Evolutionary conservation across 768 basidiomycete species (phyloP), one percentile per base, ranked within the genome.

Genomic region (Amanita fuliginea): DNA sequence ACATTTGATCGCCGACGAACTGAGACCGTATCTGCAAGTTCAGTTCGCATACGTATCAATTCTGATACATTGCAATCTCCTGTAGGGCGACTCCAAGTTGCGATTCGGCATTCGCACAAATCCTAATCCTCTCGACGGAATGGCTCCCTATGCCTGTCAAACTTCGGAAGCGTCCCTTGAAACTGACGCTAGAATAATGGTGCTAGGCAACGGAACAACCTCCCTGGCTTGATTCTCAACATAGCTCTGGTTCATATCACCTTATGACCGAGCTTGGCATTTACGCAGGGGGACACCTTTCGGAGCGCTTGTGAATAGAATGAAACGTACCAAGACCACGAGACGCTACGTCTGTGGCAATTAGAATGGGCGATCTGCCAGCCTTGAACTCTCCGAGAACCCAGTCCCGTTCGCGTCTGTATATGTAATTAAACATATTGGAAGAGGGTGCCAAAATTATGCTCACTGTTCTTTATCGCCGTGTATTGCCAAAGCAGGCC

Each of bases 401-500:
- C 96, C 96, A 99, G 63, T 99, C 96, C 71, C 96, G 94, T 72
- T 99, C 96, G 51, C 89, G 88, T 60, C 88, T 92, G 52, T 2
- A 10, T 42, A 9, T 30, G 26, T 4, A 21, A 41, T 59, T 37
- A 54, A 47, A 8, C 21, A 46, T 11, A 22, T 6, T 18, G 11
- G 8, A 9, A 3, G 9, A n/a, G 18, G n/a, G 33, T 6, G 19
- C 39, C 9, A 52, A 16, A 3, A 19, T 46, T 30, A 16, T 3
- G 74, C 86, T 57, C 63, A 94, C 88, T 96, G 92, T 73, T 93
- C 93, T 69, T 99, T 99, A 73, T 99, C 96, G 60, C 96, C 96
- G 62, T 99, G 96, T 60, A 99, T 99, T 47, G 96, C 95, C 33
- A 99, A 73, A 11, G 96, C 96, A n/a, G 96, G 96, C 96, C 96